Conservation (phyloP, 1,284 basidiomycete species). For the Testicularia cyperi region DNA sequence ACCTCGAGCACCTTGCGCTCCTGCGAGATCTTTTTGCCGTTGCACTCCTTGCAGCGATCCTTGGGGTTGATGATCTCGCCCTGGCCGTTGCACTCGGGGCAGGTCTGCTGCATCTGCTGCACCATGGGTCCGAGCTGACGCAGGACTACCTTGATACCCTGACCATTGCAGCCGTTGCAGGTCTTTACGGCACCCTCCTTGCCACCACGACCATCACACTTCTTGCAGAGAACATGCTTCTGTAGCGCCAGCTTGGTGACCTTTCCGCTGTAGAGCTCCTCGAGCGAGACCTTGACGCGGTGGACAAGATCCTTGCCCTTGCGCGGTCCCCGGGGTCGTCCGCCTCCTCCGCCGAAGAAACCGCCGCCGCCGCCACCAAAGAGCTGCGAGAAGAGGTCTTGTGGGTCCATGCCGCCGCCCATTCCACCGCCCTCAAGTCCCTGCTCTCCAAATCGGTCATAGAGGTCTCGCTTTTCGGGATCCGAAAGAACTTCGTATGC, state of each 20-base stretch:
- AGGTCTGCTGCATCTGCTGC: conserved; percentile 95
- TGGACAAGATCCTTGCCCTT: conserved; percentile 98
- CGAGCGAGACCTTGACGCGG: conserved; percentile 89
- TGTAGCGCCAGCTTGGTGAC: conserved; percentile 96
- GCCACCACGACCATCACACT: conserved; percentile 94
- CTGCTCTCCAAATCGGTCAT: conserved; percentile 91
- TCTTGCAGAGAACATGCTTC: conserved; percentile 87
- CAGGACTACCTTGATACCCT: conserved; percentile 86
- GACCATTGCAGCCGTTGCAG: conserved; percentile 80
- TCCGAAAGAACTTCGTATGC: conserved; percentile 96
- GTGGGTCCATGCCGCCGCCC: conserved; percentile 88
- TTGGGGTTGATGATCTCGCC: conserved; percentile 93
- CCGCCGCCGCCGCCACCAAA: conserved; percentile 74
- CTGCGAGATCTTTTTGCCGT: conserved; percentile 89
- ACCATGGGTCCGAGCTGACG: conserved; percentile 99
- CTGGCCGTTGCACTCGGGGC: conserved; percentile 85
- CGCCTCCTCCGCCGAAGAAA: conserved; percentile 67
- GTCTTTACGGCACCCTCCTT: conserved; percentile 90
- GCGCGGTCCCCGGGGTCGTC: conserved; percentile 76
- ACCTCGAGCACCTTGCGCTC: conserved; percentile 99
- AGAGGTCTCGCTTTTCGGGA: conserved; percentile 70
- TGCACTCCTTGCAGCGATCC: conserved; percentile 89
- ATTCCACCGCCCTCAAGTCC: conserved; percentile 70
- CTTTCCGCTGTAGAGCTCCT: conserved; percentile 98
- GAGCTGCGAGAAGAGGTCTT: conserved; percentile 97